Evolutionary conservation across 176 grass and related monocot species (phyloP).

Genomic region (Ensete ventricosum): DNA sequence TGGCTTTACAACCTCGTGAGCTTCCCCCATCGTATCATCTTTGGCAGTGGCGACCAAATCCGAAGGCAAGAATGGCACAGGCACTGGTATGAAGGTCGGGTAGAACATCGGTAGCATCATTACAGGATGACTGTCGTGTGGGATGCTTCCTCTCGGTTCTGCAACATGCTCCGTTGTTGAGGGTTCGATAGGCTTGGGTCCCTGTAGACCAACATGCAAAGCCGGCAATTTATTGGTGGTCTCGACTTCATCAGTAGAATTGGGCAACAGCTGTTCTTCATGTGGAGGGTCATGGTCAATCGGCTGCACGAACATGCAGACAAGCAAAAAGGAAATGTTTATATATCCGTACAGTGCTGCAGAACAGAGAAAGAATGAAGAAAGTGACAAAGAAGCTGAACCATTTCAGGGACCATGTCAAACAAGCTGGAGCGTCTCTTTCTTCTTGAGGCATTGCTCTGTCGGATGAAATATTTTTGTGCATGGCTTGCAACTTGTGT

Average conservation of each 20-base stretch:
- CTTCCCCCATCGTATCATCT: constrained; percentile 16
- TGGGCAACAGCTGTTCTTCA: constrained; percentile 20
- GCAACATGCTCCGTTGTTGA: constrained; percentile 9
- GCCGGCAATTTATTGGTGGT: constrained; percentile 23
- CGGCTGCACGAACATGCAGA: constrained; percentile 18
- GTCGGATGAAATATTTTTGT: constrained; percentile 84
- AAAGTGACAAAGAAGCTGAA: constrained; percentile 19
- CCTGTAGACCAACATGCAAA: constrained; percentile 27
- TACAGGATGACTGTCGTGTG: constrained; percentile 16
- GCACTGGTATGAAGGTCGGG: constrained; percentile 26
- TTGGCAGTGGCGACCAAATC: constrained; percentile 16
- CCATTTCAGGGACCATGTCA: constrained; percentile 73
- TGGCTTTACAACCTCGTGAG: constrained; percentile 53
- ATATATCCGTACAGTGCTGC: background rate
- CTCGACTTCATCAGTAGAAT: constrained; percentile 27
- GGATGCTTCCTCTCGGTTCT: constrained; percentile 22
- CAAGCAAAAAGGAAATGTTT: background rate
- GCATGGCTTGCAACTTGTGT: constrained; percentile 96
- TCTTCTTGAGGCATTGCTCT: constrained; percentile 60
- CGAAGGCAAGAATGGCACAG: constrained; percentile 35
- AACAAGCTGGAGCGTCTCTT: constrained; percentile 84
- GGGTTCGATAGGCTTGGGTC: constrained; percentile 29
- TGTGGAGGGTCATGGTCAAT: constrained; percentile 22
- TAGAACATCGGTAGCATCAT: constrained; percentile 29
- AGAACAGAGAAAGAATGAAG: background rate